A percentile compares a stretch with the other conserved stretches of the same genome.
These are phyloP conservation scores for Arthrobotrys sphaeroides DNA, from an alignment of 2,329 filamentous ascomycete genomes.

Conservation along the genomic window DNA sequence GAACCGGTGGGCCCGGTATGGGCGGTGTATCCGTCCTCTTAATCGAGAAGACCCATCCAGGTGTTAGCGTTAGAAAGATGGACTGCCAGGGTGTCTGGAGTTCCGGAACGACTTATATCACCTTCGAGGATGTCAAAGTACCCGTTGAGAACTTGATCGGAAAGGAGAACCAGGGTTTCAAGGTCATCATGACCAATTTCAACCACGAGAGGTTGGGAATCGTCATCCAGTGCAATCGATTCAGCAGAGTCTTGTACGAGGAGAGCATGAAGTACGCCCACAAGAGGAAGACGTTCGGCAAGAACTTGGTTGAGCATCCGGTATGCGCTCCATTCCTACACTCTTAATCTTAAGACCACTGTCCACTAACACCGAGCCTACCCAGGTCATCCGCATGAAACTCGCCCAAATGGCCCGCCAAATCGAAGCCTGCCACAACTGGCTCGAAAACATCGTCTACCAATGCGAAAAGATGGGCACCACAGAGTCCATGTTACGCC, in stretches of 20 bases:
- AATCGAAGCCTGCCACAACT: conserved; percentile 95
- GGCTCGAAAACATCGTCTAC: conserved; percentile 94
- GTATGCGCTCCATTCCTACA: conserved; percentile 9
- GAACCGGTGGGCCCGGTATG: conserved; percentile 89
- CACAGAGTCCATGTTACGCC: conserved; percentile 92
- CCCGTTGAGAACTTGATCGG: conserved; percentile 98
- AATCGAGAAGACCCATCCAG: conserved; percentile 84
- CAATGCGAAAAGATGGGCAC: conserved; percentile 94
- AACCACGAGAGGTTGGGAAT: conserved; percentile 99
- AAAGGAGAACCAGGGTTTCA: conserved; percentile 96
- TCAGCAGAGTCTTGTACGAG: conserved; percentile 95
- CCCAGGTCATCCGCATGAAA: conserved; percentile 89
- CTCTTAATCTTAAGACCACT: no score
- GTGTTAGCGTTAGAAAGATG: conserved; percentile 93
- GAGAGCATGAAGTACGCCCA: conserved; percentile 95
- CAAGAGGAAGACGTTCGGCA: conserved; percentile 96
- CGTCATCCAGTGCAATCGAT: conserved; percentile 95
- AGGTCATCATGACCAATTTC: conserved; percentile 99
- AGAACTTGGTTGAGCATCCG: conserved; percentile 94
- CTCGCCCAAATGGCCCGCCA: conserved; percentile 98
- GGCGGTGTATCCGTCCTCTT: conserved; percentile 89
- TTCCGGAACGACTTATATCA: conserved; percentile 94
- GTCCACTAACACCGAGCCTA: background rate
- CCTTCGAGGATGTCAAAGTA: conserved; percentile 98
- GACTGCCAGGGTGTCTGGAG: conserved; percentile 98